phyloP scores from a whole-genome alignment of 2,329 filamentous ascomycete genomes.

The Metarhizium album region DNA sequence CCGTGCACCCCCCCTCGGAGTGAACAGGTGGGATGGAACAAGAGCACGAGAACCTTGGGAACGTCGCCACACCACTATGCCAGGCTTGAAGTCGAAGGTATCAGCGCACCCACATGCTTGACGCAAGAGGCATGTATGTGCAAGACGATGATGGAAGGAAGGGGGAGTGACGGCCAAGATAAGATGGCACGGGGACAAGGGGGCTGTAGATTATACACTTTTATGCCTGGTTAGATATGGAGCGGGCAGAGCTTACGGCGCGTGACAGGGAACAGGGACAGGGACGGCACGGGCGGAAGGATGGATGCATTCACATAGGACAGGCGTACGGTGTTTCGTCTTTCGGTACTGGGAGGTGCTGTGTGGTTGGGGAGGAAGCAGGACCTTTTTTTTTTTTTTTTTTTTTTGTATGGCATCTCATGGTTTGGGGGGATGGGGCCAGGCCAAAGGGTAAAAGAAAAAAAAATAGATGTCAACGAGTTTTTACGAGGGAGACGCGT shows the following conservation, averaged over 20 bases:
- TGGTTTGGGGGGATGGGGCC: background rate
- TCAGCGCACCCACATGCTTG: background rate
- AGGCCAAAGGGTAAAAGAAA: too few relatives aligned
- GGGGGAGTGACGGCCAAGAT: background rate
- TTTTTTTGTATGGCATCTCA: background rate
- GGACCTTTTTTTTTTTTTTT: background rate
- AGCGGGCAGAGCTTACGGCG: conserved; percentile 2
- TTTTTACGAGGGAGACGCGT: too few relatives aligned
- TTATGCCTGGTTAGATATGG: conserved; percentile 3
- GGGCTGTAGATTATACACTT: background rate
- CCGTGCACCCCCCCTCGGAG: too few relatives aligned
- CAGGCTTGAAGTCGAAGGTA: background rate
- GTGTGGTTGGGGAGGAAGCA: background rate
- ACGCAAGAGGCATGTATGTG: background rate
- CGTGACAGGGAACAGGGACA: background rate
- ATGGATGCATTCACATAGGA: conserved; percentile 2
- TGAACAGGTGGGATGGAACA: background rate
- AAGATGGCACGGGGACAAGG: background rate
- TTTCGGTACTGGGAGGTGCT: background rate
- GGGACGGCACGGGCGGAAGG: background rate
- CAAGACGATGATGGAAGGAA: background rate
- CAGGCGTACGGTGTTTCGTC: conserved; percentile 1
- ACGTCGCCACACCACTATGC: background rate
- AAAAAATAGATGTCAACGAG: too few relatives aligned
- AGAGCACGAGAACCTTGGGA: background rate